Percentiles rank a stretch among this genome's conserved stretches.
Evolutionary conservation across 768 basidiomycete species (phyloP).

Genomic region (Amanita thiersii): DNA sequence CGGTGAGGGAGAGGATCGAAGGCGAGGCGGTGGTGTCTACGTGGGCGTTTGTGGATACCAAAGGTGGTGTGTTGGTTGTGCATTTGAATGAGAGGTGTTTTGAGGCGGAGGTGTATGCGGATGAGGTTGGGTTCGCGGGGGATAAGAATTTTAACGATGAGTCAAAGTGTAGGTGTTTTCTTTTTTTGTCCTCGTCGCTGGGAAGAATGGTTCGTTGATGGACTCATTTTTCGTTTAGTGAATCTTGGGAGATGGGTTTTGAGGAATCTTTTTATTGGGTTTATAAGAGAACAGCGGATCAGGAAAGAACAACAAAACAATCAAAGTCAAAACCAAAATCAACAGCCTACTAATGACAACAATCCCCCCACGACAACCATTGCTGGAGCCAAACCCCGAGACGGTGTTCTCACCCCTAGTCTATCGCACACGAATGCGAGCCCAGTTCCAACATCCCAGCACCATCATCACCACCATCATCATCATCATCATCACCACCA

Average conservation of each 20-base stretch:
- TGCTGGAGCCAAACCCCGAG: too few species aligned
- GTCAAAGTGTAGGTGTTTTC: conserved; percentile 53
- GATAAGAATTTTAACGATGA: conserved; percentile 69
- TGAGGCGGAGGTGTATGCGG: conserved; percentile 92
- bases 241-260: conserved; percentile 91
- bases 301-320: conserved; percentile 19
- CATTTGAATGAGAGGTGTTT: conserved; percentile 86
- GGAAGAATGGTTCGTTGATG: conserved; percentile 2
- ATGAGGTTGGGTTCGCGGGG: conserved; percentile 70
- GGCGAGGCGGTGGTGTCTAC: conserved; percentile 80
- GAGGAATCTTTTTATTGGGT: conserved; percentile 75
- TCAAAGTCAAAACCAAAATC: background rate
- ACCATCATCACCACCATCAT: background rate
- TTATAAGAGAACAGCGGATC: conserved; percentile 53
- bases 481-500: background rate
- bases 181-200: conserved; percentile 1
- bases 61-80: conserved; percentile 80
- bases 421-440: conserved; percentile 12
- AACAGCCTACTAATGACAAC: background rate
- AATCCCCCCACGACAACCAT: background rate
- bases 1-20: conserved; percentile 86
- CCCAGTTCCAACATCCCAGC: background rate
- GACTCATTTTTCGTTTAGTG: conserved; percentile 36
- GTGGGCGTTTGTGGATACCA: conserved; percentile 89
- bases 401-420: conserved; percentile 15